Percentiles rank a stretch among this genome's conserved stretches.
These are phyloP conservation scores for Trichoderma koningiopsis DNA, from an alignment of 2,329 filamentous ascomycete genomes.

Conservation along the genomic window DNA sequence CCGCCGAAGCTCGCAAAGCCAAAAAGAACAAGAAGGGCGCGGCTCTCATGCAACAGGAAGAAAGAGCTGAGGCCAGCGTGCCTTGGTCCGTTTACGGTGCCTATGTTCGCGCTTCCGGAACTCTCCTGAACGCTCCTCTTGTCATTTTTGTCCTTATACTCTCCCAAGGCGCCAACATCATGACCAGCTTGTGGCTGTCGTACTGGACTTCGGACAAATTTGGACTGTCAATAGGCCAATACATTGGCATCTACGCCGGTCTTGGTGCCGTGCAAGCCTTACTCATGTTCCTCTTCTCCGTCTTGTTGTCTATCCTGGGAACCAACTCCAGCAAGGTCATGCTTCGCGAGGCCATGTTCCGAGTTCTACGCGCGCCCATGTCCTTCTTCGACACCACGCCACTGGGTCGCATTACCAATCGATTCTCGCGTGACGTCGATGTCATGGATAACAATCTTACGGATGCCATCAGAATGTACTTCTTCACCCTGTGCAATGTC, in stretches of 20 bases:
- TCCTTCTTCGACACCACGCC: slow-evolving; percentile 98
- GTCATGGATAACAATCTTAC: slow-evolving; percentile 93
- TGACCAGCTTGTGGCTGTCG: slow-evolving; percentile 87
- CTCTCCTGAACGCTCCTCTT: slow-evolving; percentile 67
- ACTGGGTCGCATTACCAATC: slow-evolving; percentile 90
- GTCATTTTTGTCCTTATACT: slow-evolving; percentile 65
- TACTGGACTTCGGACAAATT: slow-evolving; percentile 89
- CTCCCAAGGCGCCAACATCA: slow-evolving; percentile 82
- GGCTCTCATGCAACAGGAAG: slow-evolving; percentile 71
- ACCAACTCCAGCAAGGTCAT: slow-evolving; percentile 81
- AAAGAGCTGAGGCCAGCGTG: slow-evolving; percentile 73
- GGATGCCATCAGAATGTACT: slow-evolving; percentile 91
- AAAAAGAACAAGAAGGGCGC: slow-evolving; percentile 61
- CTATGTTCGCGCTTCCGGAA: slow-evolving; percentile 76
- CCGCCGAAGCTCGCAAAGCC: slow-evolving; percentile 48
- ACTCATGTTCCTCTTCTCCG: slow-evolving; percentile 79
- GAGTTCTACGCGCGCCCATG: slow-evolving; percentile 74
- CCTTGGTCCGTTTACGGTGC: slow-evolving; percentile 77
- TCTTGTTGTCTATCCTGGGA: slow-evolving; percentile 74
- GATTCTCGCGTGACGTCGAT: slow-evolving; percentile 93
- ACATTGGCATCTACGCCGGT: slow-evolving; percentile 72
- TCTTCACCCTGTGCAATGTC: slow-evolving; percentile 81
- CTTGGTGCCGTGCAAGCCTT: slow-evolving; percentile 72
- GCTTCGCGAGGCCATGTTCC: slow-evolving; percentile 75
- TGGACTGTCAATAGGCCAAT: slow-evolving; percentile 64